phyloP scores from a whole-genome alignment of 306 rosid genomes.

The Albizia julibrissin region DNA sequence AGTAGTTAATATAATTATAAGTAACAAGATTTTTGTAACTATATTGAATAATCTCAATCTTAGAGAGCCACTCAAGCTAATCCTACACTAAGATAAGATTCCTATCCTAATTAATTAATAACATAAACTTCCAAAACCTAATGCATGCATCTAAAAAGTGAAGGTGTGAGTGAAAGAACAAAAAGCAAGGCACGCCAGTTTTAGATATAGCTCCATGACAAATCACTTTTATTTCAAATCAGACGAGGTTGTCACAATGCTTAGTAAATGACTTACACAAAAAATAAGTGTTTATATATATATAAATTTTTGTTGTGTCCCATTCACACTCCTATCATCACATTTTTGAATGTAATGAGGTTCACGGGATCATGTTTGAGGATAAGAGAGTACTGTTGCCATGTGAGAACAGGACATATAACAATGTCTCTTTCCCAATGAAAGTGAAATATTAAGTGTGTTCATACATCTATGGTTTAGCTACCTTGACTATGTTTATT shows the following conservation, averaged over 20 bases:
- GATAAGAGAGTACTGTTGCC: slow-evolving; percentile 34
- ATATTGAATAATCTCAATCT: neutral
- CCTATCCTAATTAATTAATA: neutral
- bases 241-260: slow-evolving; percentile 13
- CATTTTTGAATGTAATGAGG: slow-evolving; percentile 36
- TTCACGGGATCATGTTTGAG: slow-evolving; percentile 40
- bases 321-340: slow-evolving; percentile 27
- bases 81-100: neutral
- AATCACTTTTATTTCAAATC: slow-evolving; percentile 9
- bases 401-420: slow-evolving; percentile 22
- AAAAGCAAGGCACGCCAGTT: slow-evolving; percentile 33
- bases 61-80: neutral
- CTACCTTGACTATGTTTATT: neutral
- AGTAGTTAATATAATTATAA: neutral
- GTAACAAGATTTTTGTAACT: neutral
- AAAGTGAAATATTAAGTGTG: neutral
- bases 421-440: neutral
- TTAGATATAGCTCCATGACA: slow-evolving; percentile 19
- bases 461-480: neutral
- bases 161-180: slow-evolving; percentile 18
- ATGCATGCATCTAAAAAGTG: slow-evolving; percentile 17
- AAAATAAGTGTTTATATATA: neutral
- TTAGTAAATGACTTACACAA: slow-evolving; percentile 22
- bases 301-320: slow-evolving; percentile 26
- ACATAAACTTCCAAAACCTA: slow-evolving; percentile 29